A percentile compares a stretch with the other conserved stretches of the same genome.
Evolutionary conservation across 2,329 filamentous ascomycete species (phyloP).

Genomic region (Fusarium buxicola): DNA sequence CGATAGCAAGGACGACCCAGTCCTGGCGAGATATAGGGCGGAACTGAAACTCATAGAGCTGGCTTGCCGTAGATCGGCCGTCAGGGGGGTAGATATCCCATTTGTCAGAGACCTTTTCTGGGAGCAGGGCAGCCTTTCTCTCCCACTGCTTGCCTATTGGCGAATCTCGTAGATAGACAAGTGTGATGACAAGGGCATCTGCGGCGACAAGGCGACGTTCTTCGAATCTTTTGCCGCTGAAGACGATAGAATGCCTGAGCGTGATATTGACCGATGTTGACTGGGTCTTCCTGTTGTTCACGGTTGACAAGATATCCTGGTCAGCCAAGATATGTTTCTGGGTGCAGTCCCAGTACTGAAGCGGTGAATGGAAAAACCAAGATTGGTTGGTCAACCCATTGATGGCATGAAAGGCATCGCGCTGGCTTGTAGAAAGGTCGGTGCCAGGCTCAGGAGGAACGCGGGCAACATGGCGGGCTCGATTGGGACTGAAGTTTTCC

Average conservation of each 20-base stretch:
- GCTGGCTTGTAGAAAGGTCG: constrained; percentile 58
- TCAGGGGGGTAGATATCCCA: constrained; percentile 75
- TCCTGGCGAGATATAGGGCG: constrained; percentile 77
- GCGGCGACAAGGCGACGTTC: constrained; percentile 75
- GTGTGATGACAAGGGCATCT: constrained; percentile 81
- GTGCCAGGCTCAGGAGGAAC: constrained; percentile 45
- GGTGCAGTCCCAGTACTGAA: constrained; percentile 84
- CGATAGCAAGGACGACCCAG: constrained; percentile 70
- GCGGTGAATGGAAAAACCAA: constrained; percentile 85
- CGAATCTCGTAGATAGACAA: constrained; percentile 76
- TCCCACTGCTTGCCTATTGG: constrained; percentile 75
- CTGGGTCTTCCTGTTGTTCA: constrained; percentile 72
- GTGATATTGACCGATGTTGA: constrained; percentile 79
- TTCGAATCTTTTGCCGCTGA: constrained; percentile 82
- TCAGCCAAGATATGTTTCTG: constrained; percentile 68
- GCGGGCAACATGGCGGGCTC: constrained; percentile 46
- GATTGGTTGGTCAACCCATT: constrained; percentile 71
- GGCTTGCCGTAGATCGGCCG: constrained; percentile 64
- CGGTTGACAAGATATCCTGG: constrained; percentile 72
- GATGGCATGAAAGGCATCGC: constrained; percentile 68
- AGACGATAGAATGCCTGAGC: constrained; percentile 81
- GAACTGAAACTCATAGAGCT: constrained; percentile 83
- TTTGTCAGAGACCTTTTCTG: constrained; percentile 59
- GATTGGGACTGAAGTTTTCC: constrained; percentile 64
- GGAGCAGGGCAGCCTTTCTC: constrained; percentile 65